These are phyloP conservation scores for Hymenoscyphus salicellus DNA, from an alignment of 2,329 filamentous ascomycete genomes.

Conservation along the genomic window DNA sequence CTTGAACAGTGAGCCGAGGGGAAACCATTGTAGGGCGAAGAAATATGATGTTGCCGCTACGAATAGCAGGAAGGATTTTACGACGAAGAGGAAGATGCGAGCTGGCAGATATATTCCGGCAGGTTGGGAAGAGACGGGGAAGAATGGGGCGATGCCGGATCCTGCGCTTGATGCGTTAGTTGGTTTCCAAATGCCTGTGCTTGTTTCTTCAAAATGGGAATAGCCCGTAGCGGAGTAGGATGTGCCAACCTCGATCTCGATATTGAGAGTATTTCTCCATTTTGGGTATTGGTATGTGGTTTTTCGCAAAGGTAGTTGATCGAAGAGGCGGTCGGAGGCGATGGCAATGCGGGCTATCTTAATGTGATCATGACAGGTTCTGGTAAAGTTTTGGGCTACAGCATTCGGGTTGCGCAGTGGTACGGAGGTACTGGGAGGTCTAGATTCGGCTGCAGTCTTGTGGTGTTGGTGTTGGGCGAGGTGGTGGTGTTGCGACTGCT, in stretches of 20 bases:
- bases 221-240: not conserved
- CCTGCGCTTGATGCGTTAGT: constrained; percentile 51
- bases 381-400: not conserved
- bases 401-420: not conserved
- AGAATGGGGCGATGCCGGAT: constrained; percentile 93
- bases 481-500: not conserved
- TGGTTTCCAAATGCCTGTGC: constrained; percentile 6
- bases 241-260: constrained; percentile 62
- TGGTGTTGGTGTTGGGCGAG: not conserved
- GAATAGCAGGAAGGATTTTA: constrained; percentile 77
- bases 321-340: not conserved
- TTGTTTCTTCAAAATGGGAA: not conserved
- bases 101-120: constrained; percentile 61
- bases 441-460: not conserved
- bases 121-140: constrained; percentile 69
- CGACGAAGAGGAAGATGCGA: constrained; percentile 70
- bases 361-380: constrained; percentile 3
- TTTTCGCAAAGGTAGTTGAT: not conserved
- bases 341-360: not conserved
- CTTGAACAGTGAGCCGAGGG: constrained; percentile 64
- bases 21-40: constrained; percentile 76
- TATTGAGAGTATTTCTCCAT: constrained; percentile 79
- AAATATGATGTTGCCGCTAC: constrained; percentile 70
- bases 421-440: not conserved
- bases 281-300: not conserved